Evolutionary conservation across 352 stramenopile genomes (phyloP), one percentile per base, ranked within the genome.

Genomic region (Elongisporangium anandrum): DNA sequence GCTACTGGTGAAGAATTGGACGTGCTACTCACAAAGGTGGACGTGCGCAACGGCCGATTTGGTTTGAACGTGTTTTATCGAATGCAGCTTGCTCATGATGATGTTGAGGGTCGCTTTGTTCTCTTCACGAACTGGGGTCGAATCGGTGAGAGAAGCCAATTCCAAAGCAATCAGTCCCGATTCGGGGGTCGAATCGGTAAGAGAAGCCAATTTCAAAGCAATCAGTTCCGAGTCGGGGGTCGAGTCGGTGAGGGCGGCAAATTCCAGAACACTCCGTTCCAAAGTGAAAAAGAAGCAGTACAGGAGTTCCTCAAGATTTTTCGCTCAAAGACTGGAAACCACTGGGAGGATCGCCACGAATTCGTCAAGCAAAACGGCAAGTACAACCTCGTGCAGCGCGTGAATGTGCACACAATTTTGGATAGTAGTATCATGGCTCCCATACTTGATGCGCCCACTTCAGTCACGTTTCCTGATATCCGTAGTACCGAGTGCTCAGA

Each of bases 251-350:
- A 90, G 56, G 70, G 60, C 1, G 83, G 83, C 50, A 90, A 92
- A 54, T 91, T 85, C 50, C 83, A 91, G 63, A 88, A 91, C 64
- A 91, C 81, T 1, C 81, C 81, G 9, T 90, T 91, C 65, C 72
- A 80, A 24, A 64, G 72, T 1, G 60, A 69, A 17, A 60, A 68
- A 2, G 78, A 89, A 17, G 84, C 79, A 0, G 59, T 87, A 16
- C 55, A 26, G 4, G 84, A 93, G 59, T 93, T 93, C 64, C 84
- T 87, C 57, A 93, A 93, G 61, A 88, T 90, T 47, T 93, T 93
- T 57, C 66, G 73, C 3, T 69, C 74, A n/a, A 93, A 93, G 63
- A 92, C 84, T 0, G 76, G 79, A 13, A 93, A 90, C 41, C 68
- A 76, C 17, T 93, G 81, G 77, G 67, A 83, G 15, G 65, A 69